Conservation (phyloP, 2,329 filamentous ascomycete species). For the Epichloe glyceriae region DNA sequence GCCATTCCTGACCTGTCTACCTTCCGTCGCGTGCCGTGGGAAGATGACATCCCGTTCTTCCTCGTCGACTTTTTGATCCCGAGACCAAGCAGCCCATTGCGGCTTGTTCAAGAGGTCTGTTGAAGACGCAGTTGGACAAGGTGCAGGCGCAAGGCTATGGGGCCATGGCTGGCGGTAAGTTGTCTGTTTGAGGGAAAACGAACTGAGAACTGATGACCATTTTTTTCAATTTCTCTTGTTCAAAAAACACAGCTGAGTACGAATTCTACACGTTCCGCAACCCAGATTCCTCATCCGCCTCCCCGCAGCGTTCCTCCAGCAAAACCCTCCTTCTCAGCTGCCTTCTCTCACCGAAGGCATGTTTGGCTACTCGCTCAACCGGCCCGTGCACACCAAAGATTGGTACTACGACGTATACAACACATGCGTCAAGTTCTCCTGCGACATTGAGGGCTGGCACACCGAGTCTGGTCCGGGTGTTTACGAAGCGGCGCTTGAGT, state of each 20-base stretch:
- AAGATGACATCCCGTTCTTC: constrained; percentile 76
- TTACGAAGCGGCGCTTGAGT: constrained; percentile 89
- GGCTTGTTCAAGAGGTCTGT: constrained; percentile 65
- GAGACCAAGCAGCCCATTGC: constrained; percentile 59
- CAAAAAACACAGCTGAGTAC: constrained; percentile 58
- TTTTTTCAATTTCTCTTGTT: background rate
- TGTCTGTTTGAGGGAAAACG: background rate
- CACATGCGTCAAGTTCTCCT: constrained; percentile 62
- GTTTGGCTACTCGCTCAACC: constrained; percentile 87
- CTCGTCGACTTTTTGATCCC: constrained; percentile 74
- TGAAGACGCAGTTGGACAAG: constrained; percentile 56
- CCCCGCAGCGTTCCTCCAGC: constrained; percentile 62
- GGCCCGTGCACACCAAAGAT: constrained; percentile 79
- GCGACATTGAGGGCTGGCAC: constrained; percentile 87
- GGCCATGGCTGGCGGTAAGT: constrained; percentile 79
- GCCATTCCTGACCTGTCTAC: constrained; percentile 67
- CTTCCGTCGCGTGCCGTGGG: constrained; percentile 83
- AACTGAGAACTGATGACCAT: background rate
- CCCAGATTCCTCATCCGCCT: constrained; percentile 41
- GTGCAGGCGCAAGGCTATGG: constrained; percentile 56
- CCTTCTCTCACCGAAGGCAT: constrained; percentile 81
- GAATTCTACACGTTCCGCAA: constrained; percentile 87
- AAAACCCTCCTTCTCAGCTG: constrained; percentile 60
- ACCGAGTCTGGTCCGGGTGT: constrained; percentile 90
- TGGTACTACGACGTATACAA: constrained; percentile 87